These are phyloP conservation scores for Clonostachys chloroleuca DNA, from an alignment of 2,329 filamentous ascomycete species.

Conservation along the genomic window DNA sequence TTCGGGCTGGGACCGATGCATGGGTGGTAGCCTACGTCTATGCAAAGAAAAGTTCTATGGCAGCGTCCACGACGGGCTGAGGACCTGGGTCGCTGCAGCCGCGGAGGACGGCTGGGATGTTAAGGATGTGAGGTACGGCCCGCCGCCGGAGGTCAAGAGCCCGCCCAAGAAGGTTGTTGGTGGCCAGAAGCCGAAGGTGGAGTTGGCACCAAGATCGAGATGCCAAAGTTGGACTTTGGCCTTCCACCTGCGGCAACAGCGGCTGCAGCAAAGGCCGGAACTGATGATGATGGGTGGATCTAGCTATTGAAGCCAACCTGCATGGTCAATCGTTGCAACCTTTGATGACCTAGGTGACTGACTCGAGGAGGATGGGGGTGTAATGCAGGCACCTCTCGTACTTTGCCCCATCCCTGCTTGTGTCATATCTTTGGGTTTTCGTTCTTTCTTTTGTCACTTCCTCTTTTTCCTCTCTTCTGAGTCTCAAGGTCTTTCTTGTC, in stretches of 20 bases:
- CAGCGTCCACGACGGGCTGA: slow-evolving; percentile 81
- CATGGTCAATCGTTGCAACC: not conserved
- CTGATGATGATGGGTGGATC: slow-evolving; percentile 1
- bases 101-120: slow-evolving; percentile 86
- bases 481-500: not conserved
- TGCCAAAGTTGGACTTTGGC: slow-evolving; percentile 50
- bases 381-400: not conserved
- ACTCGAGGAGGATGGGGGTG: not conserved
- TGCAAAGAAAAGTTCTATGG: slow-evolving; percentile 99
- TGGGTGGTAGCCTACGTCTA: slow-evolving; percentile 78
- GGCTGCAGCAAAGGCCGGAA: not conserved
- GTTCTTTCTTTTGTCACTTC: slow-evolving; percentile 11
- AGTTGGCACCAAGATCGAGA: slow-evolving; percentile 59
- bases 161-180: slow-evolving; percentile 23
- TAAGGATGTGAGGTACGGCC: slow-evolving; percentile 73
- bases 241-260: slow-evolving; percentile 18
- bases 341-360: not conserved
- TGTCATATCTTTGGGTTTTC: not conserved
- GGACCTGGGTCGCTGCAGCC: slow-evolving; percentile 86
- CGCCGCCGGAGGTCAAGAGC: slow-evolving; percentile 25
- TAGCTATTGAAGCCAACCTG: not conserved
- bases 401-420: not conserved
- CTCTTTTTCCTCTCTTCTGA: not conserved
- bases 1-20: slow-evolving; percentile 86
- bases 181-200: slow-evolving; percentile 43